Evolutionary conservation across 139 green algal species (phyloP), one percentile per base, ranked within the genome.

Genomic region (Eudorina sp.): DNA sequence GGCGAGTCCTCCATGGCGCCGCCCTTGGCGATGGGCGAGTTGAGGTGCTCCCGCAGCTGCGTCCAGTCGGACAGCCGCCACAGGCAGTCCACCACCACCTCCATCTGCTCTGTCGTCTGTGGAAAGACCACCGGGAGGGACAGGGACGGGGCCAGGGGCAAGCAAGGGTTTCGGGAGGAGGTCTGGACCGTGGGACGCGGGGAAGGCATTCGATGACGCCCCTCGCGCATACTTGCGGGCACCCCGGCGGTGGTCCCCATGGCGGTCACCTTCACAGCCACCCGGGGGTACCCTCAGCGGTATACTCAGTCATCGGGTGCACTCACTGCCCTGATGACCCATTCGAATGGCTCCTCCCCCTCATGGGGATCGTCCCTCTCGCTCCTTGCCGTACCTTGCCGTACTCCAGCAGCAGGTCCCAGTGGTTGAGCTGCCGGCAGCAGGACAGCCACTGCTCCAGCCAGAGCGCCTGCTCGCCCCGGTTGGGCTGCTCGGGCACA

Each of bases 371-470:
- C n/a, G n/a, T n/a, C n/a, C n/a, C n/a, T n/a, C n/a, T n/a, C n/a
- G n/a, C n/a, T n/a, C n/a, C n/a, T 68, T 21, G 18, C 6, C 79
- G 27, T 18, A 86, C 80, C 80, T 86, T 86, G 58, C 80, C 95
- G 62, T 98, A 99, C 86, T 99, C 96, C 0, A 90, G 70, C 34
- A 99, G 81, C 0, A 93, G 84, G 43, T 99, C 97, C 98, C 98
- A 99, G 89, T 99, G 97, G 88, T 96, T 97, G 53, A 99, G 95
- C 89, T 98, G 88, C 85, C 92, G 90, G 46, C 92, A 93, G 87
- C 92, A 97, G 4, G 81, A 36, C 48, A 99, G 80, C 95, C 98
- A 99, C 88, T 98, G 93, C 78, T 95, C 91, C 19, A 95, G 58
- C 93, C 93, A 95, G 82, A 95, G 68, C n/a, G 85, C 88, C 40